phyloP scores from a whole-genome alignment of 768 basidiomycete species.

The Podaxis sp. region DNA sequence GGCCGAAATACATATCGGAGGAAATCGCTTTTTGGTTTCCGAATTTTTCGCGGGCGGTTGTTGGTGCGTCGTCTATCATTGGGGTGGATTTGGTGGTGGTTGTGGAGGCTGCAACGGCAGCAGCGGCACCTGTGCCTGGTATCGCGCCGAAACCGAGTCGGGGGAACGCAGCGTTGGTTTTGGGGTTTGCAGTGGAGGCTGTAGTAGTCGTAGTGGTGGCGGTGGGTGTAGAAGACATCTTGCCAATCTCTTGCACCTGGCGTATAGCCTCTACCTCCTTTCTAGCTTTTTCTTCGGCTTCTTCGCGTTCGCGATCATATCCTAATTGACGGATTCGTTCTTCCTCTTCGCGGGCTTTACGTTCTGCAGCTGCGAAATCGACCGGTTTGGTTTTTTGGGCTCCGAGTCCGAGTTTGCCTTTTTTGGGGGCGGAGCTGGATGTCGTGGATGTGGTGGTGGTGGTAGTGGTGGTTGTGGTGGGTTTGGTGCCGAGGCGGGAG shows the following conservation, averaged over 20 bases:
- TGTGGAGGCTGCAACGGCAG: conserved; percentile 37
- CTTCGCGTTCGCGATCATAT: conserved; percentile 83
- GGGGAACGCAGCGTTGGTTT: conserved; percentile 48
- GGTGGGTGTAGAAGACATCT: conserved; percentile 20
- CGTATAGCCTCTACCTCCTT: conserved; percentile 54
- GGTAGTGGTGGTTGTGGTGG: conserved; percentile 29
- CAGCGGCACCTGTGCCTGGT: conserved; percentile 54
- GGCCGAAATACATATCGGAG: conserved; percentile 95
- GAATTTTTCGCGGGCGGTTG: conserved; percentile 86
- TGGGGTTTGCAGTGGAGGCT: conserved; percentile 18
- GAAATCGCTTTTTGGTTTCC: conserved; percentile 93
- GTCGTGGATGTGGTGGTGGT: conserved; percentile 23
- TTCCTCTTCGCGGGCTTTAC: conserved; percentile 86
- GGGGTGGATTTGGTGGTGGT: conserved; percentile 27
- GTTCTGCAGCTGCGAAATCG: conserved; percentile 93
- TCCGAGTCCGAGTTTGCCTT: conserved; percentile 76
- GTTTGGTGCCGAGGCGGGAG: conserved; percentile 33
- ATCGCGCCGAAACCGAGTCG: conserved; percentile 83
- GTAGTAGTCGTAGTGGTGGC: conserved; percentile 18
- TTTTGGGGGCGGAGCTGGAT: conserved; percentile 39
- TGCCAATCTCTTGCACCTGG: conserved; percentile 33
- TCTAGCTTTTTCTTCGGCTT: conserved; percentile 71
- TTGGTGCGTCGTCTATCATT: conserved; percentile 56
- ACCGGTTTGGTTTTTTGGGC: conserved; percentile 85
- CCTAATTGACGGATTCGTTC: conserved; percentile 90